A percentile compares a stretch with the other conserved stretches of the same genome.
Conservation (phyloP, 2,329 filamentous ascomycete genomes). For the Fusarium devonianum region DNA sequence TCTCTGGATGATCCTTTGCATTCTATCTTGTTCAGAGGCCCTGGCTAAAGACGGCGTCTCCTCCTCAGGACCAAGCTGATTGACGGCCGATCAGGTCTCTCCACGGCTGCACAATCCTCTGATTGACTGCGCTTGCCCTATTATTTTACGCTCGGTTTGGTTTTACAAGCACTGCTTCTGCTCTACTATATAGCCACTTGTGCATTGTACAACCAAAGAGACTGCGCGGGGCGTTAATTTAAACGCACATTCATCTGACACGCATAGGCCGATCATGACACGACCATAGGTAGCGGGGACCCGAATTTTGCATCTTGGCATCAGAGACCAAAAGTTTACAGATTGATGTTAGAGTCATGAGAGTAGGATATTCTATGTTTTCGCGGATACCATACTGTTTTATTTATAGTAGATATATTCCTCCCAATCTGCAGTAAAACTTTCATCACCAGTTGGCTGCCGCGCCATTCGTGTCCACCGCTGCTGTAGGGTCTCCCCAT, state of each 20-base stretch:
- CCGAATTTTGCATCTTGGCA: conserved; percentile 11
- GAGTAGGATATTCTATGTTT: conserved; percentile 21
- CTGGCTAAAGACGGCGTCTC: conserved; percentile 33
- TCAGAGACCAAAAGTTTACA: conserved; percentile 4
- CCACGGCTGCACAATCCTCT: conserved; percentile 44
- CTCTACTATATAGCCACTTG: conserved; percentile 21
- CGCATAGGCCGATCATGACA: conserved; percentile 21
- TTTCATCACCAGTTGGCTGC: conserved; percentile 20
- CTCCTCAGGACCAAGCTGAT: conserved; percentile 40
- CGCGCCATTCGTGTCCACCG: conserved; percentile 44
- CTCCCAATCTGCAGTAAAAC: conserved; percentile 7
- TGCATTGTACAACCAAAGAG: conserved; percentile 12
- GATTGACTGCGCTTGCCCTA: conserved; percentile 29
- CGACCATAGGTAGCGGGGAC: conserved; percentile 12
- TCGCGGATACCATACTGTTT: conserved; percentile 29
- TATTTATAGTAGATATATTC: conserved; percentile 27
- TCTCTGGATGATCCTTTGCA: neutral
- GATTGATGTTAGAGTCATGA: conserved; percentile 3
- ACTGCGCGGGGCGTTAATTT: conserved; percentile 12
- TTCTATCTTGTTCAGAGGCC: conserved; percentile 13
- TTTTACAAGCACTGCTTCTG: conserved; percentile 25
- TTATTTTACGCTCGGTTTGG: conserved; percentile 30
- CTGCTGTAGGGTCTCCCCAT: conserved; percentile 45
- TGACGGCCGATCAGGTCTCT: conserved; percentile 42
- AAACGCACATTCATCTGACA: conserved; percentile 16